Base-by-base conservation (phyloP, 768 basidiomycete genomes). In the Trametes sanguinea region DNA sequence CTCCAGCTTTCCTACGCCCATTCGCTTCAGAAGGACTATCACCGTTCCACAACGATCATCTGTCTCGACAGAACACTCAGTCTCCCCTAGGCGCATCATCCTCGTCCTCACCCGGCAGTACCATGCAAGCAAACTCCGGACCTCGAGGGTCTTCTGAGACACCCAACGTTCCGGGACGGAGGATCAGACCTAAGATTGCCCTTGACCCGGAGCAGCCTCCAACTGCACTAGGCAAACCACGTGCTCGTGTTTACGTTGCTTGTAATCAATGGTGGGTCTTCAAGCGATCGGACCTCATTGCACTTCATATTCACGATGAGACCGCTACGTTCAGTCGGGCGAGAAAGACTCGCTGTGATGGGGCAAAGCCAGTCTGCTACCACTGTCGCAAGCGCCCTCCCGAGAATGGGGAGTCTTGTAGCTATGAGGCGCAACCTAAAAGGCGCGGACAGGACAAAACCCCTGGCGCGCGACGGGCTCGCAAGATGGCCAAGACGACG, bases 191-290 rank as follows among this genome's bases (percentile, higher is more conserved):
- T 17, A 84, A 72, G 48, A 88, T 91, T 55, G 85, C 83, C 33
- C 83, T 92, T 30, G 86, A 88, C 6, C 79, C 87, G 3, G 86
- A 86, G 67, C 90, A 92, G 65, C 90, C 90, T 1, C 84, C 86
- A 44, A 92, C 90, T 0, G 87, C 89, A 0, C 88, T 90, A 71
- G 90, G 90, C 10, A 90, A 83, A 65, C 85, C 83, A n/a, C 80
- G 90, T 10, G 82, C 84, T 13, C 81, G 90, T 32, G 90, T 92
- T 16, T 92, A 85, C 62, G 87, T 92, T 39, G 90, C 90, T 17
- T 92, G 90, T 71, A 32, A 86, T n/a, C 89, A 90, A 74, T 91
- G 90, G 90, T 89, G 63, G 30, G 80, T 57, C n/a, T n/a, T 50
- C 13, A 13, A 42, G 7, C 39, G 10, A 5, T 48, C n/a, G 7